These are phyloP conservation scores for Ascodesmis nigricans DNA, from an alignment of 495 filamentous ascomycete genomes.

Conservation along the genomic window DNA sequence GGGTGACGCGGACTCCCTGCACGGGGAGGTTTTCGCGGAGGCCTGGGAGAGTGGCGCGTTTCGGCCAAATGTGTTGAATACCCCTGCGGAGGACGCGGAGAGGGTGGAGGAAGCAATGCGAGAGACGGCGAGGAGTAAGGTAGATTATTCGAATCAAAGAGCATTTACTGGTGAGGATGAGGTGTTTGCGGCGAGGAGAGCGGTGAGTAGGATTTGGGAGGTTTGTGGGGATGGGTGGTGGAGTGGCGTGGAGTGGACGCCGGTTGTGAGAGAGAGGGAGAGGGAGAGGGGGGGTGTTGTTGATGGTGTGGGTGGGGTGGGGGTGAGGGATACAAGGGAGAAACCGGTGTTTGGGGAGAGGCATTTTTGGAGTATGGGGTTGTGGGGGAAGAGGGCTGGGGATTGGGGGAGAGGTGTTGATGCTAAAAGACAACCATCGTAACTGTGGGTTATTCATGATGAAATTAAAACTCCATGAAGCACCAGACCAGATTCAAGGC, in stretches of 20 bases:
- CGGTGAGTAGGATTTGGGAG: slow-evolving; percentile 45
- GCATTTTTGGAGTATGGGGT: slow-evolving; percentile 33
- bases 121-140: too few species aligned
- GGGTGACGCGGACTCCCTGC: slow-evolving; percentile 30
- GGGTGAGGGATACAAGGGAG: slow-evolving; percentile 25
- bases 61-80: slow-evolving; percentile 41
- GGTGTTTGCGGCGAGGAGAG: slow-evolving; percentile 47
- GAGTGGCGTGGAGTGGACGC: slow-evolving; percentile 22
- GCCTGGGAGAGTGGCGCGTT: slow-evolving; percentile 51
- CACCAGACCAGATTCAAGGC: too few species aligned
- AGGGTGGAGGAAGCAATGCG: slow-evolving; percentile 11
- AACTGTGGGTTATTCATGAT: too few species aligned
- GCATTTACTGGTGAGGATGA: slow-evolving; percentile 53
- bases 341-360: slow-evolving; percentile 28
- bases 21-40: slow-evolving; percentile 46
- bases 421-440: too few species aligned
- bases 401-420: slow-evolving; percentile 28
- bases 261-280: slow-evolving; percentile 17
- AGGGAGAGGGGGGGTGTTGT: slow-evolving; percentile 14
- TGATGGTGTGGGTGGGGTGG: too few species aligned
- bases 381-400: slow-evolving; percentile 33
- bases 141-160: slow-evolving; percentile 33
- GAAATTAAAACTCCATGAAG: too few species aligned
- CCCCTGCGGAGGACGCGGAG: slow-evolving; percentile 19
- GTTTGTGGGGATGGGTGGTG: slow-evolving; percentile 45